These are phyloP conservation scores for Fraxinus floribunda DNA, from an alignment of 305 asterid genomes.

Conservation along the genomic window DNA sequence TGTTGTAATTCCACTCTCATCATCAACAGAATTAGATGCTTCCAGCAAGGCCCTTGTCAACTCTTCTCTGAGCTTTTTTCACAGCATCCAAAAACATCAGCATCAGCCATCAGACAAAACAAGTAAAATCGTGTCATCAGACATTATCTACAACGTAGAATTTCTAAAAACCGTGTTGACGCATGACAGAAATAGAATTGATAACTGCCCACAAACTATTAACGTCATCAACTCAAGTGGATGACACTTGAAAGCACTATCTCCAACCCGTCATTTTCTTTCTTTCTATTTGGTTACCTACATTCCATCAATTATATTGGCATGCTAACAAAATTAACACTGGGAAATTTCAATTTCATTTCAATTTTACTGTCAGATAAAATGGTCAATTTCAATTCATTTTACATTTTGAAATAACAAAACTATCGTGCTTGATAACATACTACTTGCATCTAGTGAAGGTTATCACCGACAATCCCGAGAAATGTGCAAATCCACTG, in stretches of 20 bases:
- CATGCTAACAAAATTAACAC: neutral
- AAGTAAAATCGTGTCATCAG: neutral
- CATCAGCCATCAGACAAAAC: neutral
- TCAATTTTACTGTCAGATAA: neutral
- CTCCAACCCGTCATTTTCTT: conserved; percentile 4
- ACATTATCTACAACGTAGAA: conserved; percentile 12
- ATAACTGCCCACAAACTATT: conserved; percentile 12
- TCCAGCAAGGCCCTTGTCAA: conserved; percentile 75
- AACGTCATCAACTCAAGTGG: conserved; percentile 15
- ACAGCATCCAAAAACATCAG: conserved; percentile 29
- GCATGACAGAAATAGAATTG: neutral
- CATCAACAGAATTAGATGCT: conserved; percentile 36
- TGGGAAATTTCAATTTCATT: neutral
- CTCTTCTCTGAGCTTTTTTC: conserved; percentile 88
- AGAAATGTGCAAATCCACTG: conserved; percentile 23
- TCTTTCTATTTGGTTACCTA: neutral
- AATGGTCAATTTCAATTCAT: neutral
- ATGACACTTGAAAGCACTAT: conserved; percentile 5
- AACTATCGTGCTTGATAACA: neutral
- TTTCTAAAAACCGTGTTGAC: conserved; percentile 19
- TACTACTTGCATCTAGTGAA: conserved; percentile 31
- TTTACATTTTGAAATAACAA: neutral
- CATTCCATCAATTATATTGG: neutral
- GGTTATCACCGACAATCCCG: conserved; percentile 32
- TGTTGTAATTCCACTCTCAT: conserved; percentile 31